A percentile compares a stretch with the other conserved stretches of the same genome.
Conservation (phyloP, 2,329 filamentous ascomycete genomes). For the Camptophora hylomeconis region DNA sequence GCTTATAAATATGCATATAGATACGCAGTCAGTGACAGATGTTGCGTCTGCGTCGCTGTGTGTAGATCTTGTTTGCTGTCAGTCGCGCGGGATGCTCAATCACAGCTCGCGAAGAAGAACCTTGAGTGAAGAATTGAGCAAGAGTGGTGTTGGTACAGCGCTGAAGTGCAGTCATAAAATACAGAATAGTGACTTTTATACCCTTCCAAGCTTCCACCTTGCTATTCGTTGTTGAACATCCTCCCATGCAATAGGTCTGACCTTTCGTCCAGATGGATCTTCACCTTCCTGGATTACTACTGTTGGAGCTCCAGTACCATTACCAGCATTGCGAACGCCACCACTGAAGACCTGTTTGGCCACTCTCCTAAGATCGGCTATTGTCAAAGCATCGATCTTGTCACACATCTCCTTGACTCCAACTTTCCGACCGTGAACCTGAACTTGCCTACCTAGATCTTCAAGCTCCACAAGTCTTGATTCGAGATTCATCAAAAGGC, state of each 20-base stretch:
- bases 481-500: slow-evolving; percentile 93
- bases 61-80: no score
- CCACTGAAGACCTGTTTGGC: slow-evolving; percentile 69
- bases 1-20: no score
- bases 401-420: slow-evolving; percentile 87
- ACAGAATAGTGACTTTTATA: slow-evolving; percentile 28
- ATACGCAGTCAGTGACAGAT: no score
- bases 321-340: slow-evolving; percentile 57
- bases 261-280: slow-evolving; percentile 51
- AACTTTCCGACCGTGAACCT: slow-evolving; percentile 89
- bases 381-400: slow-evolving; percentile 69
- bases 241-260: slow-evolving; percentile 62
- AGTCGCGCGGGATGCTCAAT: no score
- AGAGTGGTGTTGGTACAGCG: no score
- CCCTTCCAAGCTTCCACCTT: slow-evolving; percentile 65
- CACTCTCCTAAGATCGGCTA: slow-evolving; percentile 69
- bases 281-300: slow-evolving; percentile 90
- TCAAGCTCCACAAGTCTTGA: slow-evolving; percentile 95
- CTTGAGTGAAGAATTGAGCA: no score
- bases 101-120: no score
- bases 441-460: slow-evolving; percentile 85
- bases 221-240: slow-evolving; percentile 81
- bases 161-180: no score
- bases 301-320: slow-evolving; percentile 76
- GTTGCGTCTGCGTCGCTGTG: no score